A percentile compares a stretch with the other conserved stretches of the same genome.
phyloP scores from a whole-genome alignment of 108 stramenopile species.

The Cylindrotheca fusiformis region DNA sequence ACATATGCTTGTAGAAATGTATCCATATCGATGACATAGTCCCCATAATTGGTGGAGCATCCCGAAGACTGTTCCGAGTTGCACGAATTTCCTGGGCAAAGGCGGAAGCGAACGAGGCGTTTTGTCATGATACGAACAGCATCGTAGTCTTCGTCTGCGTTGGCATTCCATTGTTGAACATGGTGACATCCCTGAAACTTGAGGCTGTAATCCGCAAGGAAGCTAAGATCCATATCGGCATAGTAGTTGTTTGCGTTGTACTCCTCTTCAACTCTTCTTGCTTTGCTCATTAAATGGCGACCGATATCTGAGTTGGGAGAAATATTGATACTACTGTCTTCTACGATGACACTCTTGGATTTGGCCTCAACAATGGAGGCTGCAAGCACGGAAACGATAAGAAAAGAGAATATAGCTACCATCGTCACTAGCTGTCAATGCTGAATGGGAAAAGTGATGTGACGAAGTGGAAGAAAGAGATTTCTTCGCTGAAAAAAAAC shows the following conservation, averaged over 20 bases:
- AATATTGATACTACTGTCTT: conserved; percentile 44
- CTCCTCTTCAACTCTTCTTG: conserved; percentile 44
- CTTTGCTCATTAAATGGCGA: conserved; percentile 47
- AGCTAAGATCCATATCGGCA: conserved; percentile 18
- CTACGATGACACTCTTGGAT: conserved; percentile 29
- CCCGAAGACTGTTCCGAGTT: conserved; percentile 40
- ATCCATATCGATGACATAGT: conserved; percentile 82
- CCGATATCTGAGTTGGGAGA: conserved; percentile 44
- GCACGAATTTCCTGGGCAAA: conserved; percentile 72
- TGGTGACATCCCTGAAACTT: conserved; percentile 87
- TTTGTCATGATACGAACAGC: conserved; percentile 76
- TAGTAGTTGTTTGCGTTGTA: conserved; percentile 13
- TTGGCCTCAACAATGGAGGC: conserved; percentile 17
- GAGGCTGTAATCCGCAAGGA: conserved; percentile 62
- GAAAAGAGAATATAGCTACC: conserved; percentile 24
- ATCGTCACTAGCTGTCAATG: neutral
- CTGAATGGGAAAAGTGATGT: too few species aligned
- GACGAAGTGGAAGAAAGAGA: too few species aligned
- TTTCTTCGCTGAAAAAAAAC: too few species aligned
- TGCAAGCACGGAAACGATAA: conserved; percentile 17
- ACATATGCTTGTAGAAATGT: conserved; percentile 67
- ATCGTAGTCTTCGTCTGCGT: conserved; percentile 46
- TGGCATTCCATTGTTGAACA: conserved; percentile 73
- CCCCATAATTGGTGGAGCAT: conserved; percentile 68
- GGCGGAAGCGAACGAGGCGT: conserved; percentile 80